Evolutionary conservation across 2,329 filamentous ascomycete species (phyloP).

Genomic region (Curvularia eragrostidis): DNA sequence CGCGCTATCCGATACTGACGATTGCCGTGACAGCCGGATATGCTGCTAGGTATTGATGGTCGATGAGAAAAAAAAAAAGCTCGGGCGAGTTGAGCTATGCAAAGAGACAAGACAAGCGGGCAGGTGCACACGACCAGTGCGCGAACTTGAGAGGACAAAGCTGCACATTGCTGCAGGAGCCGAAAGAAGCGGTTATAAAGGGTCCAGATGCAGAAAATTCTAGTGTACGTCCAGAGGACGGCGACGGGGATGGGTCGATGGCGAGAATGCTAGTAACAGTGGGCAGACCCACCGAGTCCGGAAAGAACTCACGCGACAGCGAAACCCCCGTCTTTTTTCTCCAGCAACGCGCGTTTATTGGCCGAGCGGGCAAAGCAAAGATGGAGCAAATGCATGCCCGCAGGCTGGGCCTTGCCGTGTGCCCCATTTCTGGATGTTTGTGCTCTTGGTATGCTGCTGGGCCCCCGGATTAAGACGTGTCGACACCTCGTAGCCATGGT

Average conservation of each 20-base stretch:
- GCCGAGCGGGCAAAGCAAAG: slow-evolving; percentile 1
- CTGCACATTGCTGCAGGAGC: slow-evolving; percentile 9
- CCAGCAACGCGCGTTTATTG: slow-evolving; percentile 6
- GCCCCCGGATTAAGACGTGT: slow-evolving; percentile 17
- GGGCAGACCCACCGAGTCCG: slow-evolving; percentile 23
- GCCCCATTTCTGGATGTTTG: slow-evolving; percentile 6
- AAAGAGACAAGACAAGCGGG: slow-evolving; percentile 1
- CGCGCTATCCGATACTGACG: slow-evolving; percentile 1
- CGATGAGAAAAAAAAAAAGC: neutral
- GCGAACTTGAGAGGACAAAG: slow-evolving; percentile 16
- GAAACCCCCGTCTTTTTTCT: slow-evolving; percentile 15
- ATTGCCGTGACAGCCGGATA: neutral
- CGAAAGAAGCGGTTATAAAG: slow-evolving; percentile 28
- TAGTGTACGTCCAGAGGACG: slow-evolving; percentile 29
- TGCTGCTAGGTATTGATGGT: slow-evolving; percentile 2
- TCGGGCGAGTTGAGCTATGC: neutral
- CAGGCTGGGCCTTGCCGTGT: neutral
- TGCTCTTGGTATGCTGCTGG: neutral
- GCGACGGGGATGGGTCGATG: slow-evolving; percentile 21
- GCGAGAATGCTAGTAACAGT: slow-evolving; percentile 19
- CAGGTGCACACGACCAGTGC: slow-evolving; percentile 11
- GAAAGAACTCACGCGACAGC: slow-evolving; percentile 27
- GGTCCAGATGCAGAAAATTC: slow-evolving; percentile 28
- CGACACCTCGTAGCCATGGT: neutral
- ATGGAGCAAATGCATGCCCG: slow-evolving; percentile 7